phyloP scores from a whole-genome alignment of 2,329 filamentous ascomycete genomes.

The Coniochaeta sp. region DNA sequence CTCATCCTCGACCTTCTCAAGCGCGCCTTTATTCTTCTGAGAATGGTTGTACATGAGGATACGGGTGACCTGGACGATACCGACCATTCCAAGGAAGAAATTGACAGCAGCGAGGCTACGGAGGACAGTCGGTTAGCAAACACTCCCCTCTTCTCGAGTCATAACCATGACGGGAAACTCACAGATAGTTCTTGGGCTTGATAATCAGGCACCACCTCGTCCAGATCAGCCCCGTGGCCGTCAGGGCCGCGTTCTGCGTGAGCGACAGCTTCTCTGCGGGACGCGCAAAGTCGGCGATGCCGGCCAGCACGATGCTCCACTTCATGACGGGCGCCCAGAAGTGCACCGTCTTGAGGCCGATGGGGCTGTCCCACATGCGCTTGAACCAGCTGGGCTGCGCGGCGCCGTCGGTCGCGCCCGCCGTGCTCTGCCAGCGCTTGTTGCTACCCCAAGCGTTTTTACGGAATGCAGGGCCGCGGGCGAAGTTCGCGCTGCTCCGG shows the following conservation, averaged over 20 bases:
- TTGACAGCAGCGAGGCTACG: conserved; percentile 83
- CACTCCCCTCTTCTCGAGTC: not conserved
- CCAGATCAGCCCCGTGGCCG: conserved; percentile 91
- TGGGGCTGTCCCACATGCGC: conserved; percentile 75
- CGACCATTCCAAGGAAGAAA: conserved; percentile 92
- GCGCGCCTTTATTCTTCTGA: conserved; percentile 42
- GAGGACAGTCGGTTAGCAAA: not conserved
- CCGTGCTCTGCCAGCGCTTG: conserved; percentile 66
- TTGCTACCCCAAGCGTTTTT: conserved; percentile 46
- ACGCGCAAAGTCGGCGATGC: conserved; percentile 83
- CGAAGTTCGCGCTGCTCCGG: conserved; percentile 20
- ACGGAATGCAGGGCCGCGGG: conserved; percentile 32
- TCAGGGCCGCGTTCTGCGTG: conserved; percentile 85
- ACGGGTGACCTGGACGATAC: conserved; percentile 71
- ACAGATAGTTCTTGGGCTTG: conserved; percentile 87
- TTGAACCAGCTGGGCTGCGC: conserved; percentile 54
- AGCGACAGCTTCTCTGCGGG: conserved; percentile 89
- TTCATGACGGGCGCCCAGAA: conserved; percentile 99
- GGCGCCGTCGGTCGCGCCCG: conserved; percentile 38
- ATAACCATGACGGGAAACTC: conserved; percentile 24
- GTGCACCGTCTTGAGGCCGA: conserved; percentile 89
- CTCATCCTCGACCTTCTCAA: conserved; percentile 26
- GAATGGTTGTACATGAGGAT: conserved; percentile 62
- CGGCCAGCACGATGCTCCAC: conserved; percentile 91
- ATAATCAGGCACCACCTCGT: conserved; percentile 98